Base-by-base conservation (phyloP, 495 filamentous ascomycete species). In the Terfezia boudieri region DNA sequence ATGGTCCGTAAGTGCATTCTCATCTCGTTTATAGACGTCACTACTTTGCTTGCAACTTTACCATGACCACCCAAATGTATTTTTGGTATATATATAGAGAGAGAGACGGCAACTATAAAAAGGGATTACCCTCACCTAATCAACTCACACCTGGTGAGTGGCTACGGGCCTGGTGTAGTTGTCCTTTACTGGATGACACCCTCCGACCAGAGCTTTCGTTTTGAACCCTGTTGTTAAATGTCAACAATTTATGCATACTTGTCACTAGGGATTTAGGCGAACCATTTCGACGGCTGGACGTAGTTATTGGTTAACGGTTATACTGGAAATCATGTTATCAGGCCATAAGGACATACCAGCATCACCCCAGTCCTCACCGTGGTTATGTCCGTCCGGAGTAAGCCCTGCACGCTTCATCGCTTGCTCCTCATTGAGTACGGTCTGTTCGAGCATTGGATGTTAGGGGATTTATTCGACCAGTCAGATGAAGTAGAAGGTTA, bases 361-460 rank as follows among this genome's bases (percentile, higher is more conserved):
- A 64, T 70, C 71, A 11, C 85, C 86, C 85, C 84, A 90, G 65
- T 90, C 85, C 64, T 89, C 84, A 22, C 84, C 86, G 67, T 89
- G 84, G 67, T 87, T 89, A 61, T 89, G 84, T 54, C 75, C 71
- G 52, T 71, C 73, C 2, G 63, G 63, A 1, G 70, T 74, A 52
- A 94, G 64, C 2, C 90, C 90, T n/a, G 90, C 90, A 58, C 90
- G 75, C 46, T 80, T 80, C 71, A 78, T 71, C 9, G 82, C 90
- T 66, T 98, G 90, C 59, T 89, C 80, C 65, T 95, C 88, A 46
- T 65, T 84, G 56, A 98, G 68, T 41, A 94, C 79, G 36, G 90
- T 98, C 64, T 64, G 52, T 50, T 9, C 17, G 14, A 36, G 7
- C 4, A 8, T 46, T 46, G 17, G 41, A 9, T 17, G 12, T 51